phyloP scores from a whole-genome alignment of 1,284 basidiomycete genomes.

The Termitomyces sp. region DNA sequence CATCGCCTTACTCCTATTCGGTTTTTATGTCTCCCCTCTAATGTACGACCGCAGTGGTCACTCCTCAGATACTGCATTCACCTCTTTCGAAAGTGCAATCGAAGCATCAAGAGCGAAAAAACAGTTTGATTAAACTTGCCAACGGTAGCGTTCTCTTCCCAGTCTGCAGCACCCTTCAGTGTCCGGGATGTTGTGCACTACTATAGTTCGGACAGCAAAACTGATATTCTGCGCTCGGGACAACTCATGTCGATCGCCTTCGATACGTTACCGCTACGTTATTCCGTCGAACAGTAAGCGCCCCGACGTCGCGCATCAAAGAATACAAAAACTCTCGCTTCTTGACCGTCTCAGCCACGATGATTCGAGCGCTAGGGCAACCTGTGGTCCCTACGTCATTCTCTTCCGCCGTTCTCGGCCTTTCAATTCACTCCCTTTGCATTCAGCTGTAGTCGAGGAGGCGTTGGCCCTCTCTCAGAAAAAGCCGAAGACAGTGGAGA shows the following conservation, averaged over 20 bases:
- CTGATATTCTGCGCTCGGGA: slow-evolving; percentile 37
- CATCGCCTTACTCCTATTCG: slow-evolving; percentile 34
- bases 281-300: slow-evolving; percentile 38
- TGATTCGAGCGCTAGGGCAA: slow-evolving; percentile 28
- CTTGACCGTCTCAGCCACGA: slow-evolving; percentile 51
- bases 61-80: slow-evolving; percentile 78
- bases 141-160: slow-evolving; percentile 57
- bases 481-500: slow-evolving; percentile 77
- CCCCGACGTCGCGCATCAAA: slow-evolving; percentile 52
- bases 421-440: slow-evolving; percentile 2
- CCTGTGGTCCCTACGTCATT: slow-evolving; percentile 28
- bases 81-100: slow-evolving; percentile 72
- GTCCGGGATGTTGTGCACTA: slow-evolving; percentile 3
- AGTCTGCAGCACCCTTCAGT: neutral
- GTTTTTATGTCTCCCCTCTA: slow-evolving; percentile 37
- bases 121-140: slow-evolving; percentile 84
- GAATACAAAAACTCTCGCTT: slow-evolving; percentile 61
- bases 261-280: slow-evolving; percentile 41
- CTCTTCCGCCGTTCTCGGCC: neutral
- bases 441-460: slow-evolving; percentile 24
- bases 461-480: slow-evolving; percentile 41
- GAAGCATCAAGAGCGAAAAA: slow-evolving; percentile 85
- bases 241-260: slow-evolving; percentile 78
- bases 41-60: slow-evolving; percentile 96
- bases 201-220: neutral